Percentiles rank a stretch among this genome's conserved stretches.
These are phyloP conservation scores for Hymenochaete sp. DNA, from an alignment of 1,284 basidiomycete genomes.

Conservation along the genomic window DNA sequence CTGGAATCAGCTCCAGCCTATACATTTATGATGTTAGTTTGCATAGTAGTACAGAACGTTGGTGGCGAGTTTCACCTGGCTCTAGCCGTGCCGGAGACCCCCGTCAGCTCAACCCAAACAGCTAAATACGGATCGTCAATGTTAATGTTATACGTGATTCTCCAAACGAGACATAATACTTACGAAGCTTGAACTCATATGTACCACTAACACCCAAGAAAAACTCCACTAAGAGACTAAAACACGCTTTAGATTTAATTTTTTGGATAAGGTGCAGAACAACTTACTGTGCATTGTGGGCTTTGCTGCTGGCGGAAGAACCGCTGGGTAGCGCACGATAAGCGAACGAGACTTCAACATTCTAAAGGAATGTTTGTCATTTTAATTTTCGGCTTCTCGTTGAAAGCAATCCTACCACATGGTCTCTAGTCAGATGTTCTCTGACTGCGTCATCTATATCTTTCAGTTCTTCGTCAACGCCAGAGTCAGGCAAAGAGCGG, in stretches of 20 bases:
- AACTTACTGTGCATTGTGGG: conserved; percentile 49
- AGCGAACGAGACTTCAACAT: conserved; percentile 69
- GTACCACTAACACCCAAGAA: conserved; percentile 48
- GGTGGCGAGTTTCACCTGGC: conserved; percentile 15
- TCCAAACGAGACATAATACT: conserved; percentile 20
- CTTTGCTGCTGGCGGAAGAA: conserved; percentile 32
- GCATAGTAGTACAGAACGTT: not conserved
- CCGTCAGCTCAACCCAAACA: conserved; percentile 74
- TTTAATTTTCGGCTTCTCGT: no score
- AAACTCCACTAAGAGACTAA: conserved; percentile 60
- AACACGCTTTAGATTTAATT: conserved; percentile 1
- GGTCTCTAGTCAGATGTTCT: conserved; percentile 17
- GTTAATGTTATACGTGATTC: conserved; percentile 9
- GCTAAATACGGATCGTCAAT: conserved; percentile 30
- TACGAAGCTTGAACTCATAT: conserved; percentile 36
- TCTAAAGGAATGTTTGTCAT: conserved; percentile 30
- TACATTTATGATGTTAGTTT: no score
- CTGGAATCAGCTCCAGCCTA: conserved; percentile 73
- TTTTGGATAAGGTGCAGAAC: not conserved
- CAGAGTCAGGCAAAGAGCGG: conserved; percentile 28
- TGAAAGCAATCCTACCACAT: conserved; percentile 18
- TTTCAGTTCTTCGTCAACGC: conserved; percentile 17
- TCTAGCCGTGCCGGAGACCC: conserved; percentile 65
- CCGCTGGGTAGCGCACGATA: conserved; percentile 60
- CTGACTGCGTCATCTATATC: conserved; percentile 7